Base-by-base conservation (phyloP, 345 rosid species). In the Gossypium anomalum region DNA sequence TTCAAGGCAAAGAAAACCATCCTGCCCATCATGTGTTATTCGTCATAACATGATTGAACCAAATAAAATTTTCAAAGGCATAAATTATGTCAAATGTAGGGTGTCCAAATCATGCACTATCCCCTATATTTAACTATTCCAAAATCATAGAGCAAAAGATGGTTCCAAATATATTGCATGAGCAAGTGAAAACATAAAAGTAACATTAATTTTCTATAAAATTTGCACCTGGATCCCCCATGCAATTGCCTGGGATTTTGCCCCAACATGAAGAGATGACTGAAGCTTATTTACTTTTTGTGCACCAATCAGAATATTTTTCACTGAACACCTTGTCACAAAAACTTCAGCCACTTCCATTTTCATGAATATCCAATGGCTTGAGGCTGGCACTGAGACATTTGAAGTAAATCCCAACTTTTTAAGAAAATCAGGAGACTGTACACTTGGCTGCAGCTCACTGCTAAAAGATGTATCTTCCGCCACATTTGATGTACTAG, bases 1-100 rank as follows among this genome's bases (percentile, higher is more conserved):
- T 81, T 94, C 98, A 82, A 92, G 79, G 77, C 89, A 75, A 71
- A 89, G 76, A 80, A 80, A 81, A 76, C 93, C 89, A 79, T 97
- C 98, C 98, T 94, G 97, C 79, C 84, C 77, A 88, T 69, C 82
- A 85, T 59, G 58, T 60, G 67, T 79, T 79, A 61, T 80, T 76
- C 59, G 34, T 61, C 51, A 55, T 11, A 27, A 69, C 71, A 25
- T 49, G 23, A 69, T 25, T 9, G 58, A 69, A 69, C 72, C 59
- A 27, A 49, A 67, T 68, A 48, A 49, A 68, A 16, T 14, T 27
- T 69, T 16, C 44, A 27, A 49, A 45, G 56, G 55, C 44, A 25
- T 27, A 69, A 27, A 49, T 16, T 27, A 16, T 17, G 10, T 49
- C 17, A 25, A 4, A 25, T 10, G 16, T 49, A 16, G 22, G 38